Base-by-base conservation (phyloP, 306 rosid species). In the Erythrophleum fordii region DNA sequence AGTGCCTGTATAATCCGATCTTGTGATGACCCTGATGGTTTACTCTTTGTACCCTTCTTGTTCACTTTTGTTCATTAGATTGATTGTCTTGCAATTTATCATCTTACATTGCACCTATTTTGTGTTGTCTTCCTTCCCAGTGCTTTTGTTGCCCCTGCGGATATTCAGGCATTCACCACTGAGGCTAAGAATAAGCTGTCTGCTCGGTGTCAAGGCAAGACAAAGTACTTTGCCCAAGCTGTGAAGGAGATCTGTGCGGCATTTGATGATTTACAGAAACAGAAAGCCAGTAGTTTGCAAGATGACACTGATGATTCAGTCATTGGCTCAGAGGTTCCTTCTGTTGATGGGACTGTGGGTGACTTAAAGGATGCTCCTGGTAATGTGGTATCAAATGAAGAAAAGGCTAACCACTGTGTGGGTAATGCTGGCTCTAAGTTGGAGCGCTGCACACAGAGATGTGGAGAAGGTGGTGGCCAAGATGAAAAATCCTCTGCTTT, bases 111-210 rank as follows among this genome's bases (percentile, higher is more conserved):
- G 65, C 42, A 48, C 75, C 45, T 53, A 76, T 80, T 20, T 71
- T 73, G 20, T 71, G 22, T 83, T 69, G 55, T 81, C 52, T 80
- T 78, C 76, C 69, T 87, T 79, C 52, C 73, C 95, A 95, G 99
- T 85, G 99, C 97, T 73, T 96, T 96, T 88, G 97, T 96, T 87
- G 90, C 97, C 88, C 97, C 98, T 68, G 83, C 85, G 74, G 99
- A 96, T 84, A 86, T 96, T 86, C 97, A 93, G 84, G 84, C 83
- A 69, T 96, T 96, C 82, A 96, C 99, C 25, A 68, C 44, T 79
- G 97, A 92, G 87, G 82, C 74, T 59, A 93, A 90, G 88, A 84
- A 53, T 75, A 96, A 92, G 79, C 78, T 96, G 82, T 85, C 90
- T 77, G 78, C 92, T 79, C 90, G 97, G 77, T 72, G 86, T 86